Base-by-base conservation (phyloP, 768 basidiomycete species). In the Hygrocybe coccinea region DNA sequence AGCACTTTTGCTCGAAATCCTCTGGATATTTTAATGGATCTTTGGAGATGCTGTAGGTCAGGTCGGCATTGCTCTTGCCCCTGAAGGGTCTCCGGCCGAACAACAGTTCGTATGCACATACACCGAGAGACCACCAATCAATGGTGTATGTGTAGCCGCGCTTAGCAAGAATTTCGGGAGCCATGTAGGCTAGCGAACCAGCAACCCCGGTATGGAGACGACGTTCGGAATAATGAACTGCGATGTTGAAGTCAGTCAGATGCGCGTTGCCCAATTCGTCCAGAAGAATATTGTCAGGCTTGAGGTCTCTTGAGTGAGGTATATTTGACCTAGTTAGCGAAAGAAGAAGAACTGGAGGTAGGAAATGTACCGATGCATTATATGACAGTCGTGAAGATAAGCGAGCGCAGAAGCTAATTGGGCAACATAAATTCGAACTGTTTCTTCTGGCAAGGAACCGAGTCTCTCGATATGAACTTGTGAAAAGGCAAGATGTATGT, bases 171-270 rank as follows among this genome's bases (percentile, higher is more conserved):
- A 99, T 95, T 67, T 95, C 68, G 78, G 81, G 61, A 39, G 88
- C 95, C 95, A 99, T 99, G 69, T 99, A 99, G 2, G 95, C 95
- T 95, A 98, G 95, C 50, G 92, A 95, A 8, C 95, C 95, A 21
- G 95, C 95, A 0, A 99, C 89, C 21, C 94, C 93, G 11, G 89
- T 94, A 34, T 93, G 73, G 56, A 53, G 14, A 12, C 87, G 82
- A 54, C 90, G 81, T 55, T 97, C 93, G 4, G 87, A 84, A 67
- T 90, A 98, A 70, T 99, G 95, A 6, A 98, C 93, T 14, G 95
- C 95, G 56, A 99, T 99, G 69, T 99, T 99, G 73, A 99, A 97
- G 69, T 99, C 95, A 0, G 89, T 98, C 59, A 99, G 77, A 70
- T 99, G 95, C 6, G 95, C 95, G 64, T 99, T 94, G 1, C 95